Conservation (phyloP, 1,139 yeast genomes). For the Suhomyces taliae region DNA sequence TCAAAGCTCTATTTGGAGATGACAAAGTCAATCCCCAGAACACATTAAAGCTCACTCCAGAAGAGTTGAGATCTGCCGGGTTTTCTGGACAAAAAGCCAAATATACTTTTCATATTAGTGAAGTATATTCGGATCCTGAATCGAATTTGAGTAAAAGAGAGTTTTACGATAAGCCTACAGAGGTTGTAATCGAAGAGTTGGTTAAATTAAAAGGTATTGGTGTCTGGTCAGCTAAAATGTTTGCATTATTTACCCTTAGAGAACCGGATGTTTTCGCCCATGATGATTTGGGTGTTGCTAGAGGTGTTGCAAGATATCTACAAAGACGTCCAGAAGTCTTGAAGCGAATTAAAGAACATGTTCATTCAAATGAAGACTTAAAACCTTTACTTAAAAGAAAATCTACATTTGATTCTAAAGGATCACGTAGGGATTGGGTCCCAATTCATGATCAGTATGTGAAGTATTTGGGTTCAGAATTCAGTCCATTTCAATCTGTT, state of each 20-base stretch:
- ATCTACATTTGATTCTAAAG: constrained; percentile 41
- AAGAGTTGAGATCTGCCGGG: constrained; percentile 62
- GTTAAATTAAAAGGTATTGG: constrained; percentile 78
- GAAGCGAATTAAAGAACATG: constrained; percentile 37
- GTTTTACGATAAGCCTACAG: constrained; percentile 31
- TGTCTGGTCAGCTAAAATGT: constrained; percentile 91
- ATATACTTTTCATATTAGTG: constrained; percentile 62
- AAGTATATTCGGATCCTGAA: constrained; percentile 47
- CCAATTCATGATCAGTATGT: constrained; percentile 62
- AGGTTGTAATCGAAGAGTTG: constrained; percentile 56
- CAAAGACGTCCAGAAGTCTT: constrained; percentile 54
- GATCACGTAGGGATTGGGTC: constrained; percentile 53
- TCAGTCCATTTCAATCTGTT: constrained; percentile 66
- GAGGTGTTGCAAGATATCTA: constrained; percentile 72
- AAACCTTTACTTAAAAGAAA: constrained; percentile 32
- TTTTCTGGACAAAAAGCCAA: constrained; percentile 68
- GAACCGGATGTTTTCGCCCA: constrained; percentile 71
- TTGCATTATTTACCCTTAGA: constrained; percentile 65
- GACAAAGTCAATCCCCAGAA: constrained; percentile 54
- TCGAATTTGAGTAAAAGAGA: constrained; percentile 35
- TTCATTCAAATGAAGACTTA: constrained; percentile 29
- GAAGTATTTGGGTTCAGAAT: constrained; percentile 54
- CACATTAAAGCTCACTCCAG: constrained; percentile 41
- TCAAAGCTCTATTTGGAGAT: constrained; percentile 37
- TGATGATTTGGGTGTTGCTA: constrained; percentile 81